These are phyloP conservation scores for Phytophthora pluvialis DNA, from an alignment of 352 stramenopile genomes.

Conservation along the genomic window DNA sequence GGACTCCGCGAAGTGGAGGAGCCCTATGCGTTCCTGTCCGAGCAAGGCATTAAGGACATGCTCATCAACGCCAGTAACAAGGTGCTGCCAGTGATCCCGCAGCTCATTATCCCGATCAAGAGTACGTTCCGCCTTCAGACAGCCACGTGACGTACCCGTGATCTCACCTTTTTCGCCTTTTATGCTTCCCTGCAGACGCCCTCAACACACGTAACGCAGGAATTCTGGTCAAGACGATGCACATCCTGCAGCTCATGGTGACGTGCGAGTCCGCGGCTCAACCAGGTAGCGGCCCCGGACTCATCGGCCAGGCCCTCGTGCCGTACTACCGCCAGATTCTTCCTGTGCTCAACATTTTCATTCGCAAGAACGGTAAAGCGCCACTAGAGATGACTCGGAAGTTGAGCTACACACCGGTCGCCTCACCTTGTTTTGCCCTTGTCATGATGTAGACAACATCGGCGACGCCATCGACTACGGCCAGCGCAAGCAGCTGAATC, in stretches of 20 bases:
- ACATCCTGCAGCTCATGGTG: conserved; percentile 96
- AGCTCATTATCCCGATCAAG: conserved; percentile 99
- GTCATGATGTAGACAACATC: conserved; percentile 87
- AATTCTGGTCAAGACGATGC: conserved; percentile 98
- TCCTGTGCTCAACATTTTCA: conserved; percentile 98
- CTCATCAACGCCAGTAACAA: conserved; percentile 95
- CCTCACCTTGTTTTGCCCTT: background rate
- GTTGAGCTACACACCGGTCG: no score
- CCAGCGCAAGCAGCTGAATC: conserved; percentile 94
- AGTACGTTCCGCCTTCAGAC: conserved; percentile 50
- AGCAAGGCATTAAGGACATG: conserved; percentile 98
- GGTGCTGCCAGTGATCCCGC: conserved; percentile 96
- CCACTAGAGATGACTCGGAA: no score
- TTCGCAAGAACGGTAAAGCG: conserved; percentile 92
- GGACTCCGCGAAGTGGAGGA: conserved; percentile 96
- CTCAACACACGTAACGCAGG: conserved; percentile 94
- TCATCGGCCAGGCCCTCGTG: conserved; percentile 96
- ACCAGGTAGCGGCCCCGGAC: conserved; percentile 76
- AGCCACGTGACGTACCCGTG: background rate
- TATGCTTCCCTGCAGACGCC: conserved; percentile 45
- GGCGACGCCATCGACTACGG: conserved; percentile 97
- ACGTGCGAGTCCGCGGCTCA: conserved; percentile 90
- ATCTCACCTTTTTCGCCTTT: conserved; percentile 8
- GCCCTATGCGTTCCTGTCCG: conserved; percentile 96
- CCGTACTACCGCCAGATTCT: conserved; percentile 98